Conservation (phyloP, 2,329 filamentous ascomycete genomes). For the Madurella mycetomatis region DNA sequence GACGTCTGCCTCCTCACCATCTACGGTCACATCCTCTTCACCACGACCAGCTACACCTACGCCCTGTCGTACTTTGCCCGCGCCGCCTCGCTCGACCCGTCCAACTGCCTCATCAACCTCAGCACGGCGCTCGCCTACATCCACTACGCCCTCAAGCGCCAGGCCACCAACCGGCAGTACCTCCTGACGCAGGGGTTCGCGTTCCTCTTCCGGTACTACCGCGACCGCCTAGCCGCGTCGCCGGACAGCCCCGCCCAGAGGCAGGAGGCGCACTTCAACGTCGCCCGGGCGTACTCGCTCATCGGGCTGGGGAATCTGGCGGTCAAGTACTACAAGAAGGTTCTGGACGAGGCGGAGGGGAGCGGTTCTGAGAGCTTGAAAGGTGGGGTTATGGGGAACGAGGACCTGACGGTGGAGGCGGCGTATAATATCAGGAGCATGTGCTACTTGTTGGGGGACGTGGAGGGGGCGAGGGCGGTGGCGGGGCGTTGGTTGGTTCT, state of each 20-base stretch:
- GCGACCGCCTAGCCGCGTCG: slow-evolving; percentile 42
- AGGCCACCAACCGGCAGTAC: slow-evolving; percentile 85
- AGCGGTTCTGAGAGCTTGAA: slow-evolving; percentile 7
- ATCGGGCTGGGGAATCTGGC: slow-evolving; percentile 71
- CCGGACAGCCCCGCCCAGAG: slow-evolving; percentile 36
- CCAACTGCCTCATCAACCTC: slow-evolving; percentile 74
- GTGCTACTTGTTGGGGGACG: slow-evolving; percentile 60
- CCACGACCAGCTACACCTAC: slow-evolving; percentile 75
- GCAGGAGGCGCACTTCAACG: slow-evolving; percentile 79
- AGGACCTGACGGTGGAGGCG: slow-evolving; percentile 64
- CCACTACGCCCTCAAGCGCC: slow-evolving; percentile 83
- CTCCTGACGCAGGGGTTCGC: slow-evolving; percentile 78
- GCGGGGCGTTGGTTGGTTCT: slow-evolving; percentile 55
- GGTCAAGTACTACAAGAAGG: slow-evolving; percentile 61
- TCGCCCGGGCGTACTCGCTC: slow-evolving; percentile 70
- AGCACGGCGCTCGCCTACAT: slow-evolving; percentile 80
- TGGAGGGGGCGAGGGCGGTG: slow-evolving; percentile 54
- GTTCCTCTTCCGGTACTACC: slow-evolving; percentile 73
- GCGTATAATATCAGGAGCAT: slow-evolving; percentile 70
- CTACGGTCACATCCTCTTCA: slow-evolving; percentile 86
- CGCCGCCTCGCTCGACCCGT: slow-evolving; percentile 67
- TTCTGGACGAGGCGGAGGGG: slow-evolving; percentile 36
- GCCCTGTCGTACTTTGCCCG: slow-evolving; percentile 86
- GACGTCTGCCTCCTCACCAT: slow-evolving; percentile 81
- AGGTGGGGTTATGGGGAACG: slow-evolving; percentile 31